A percentile compares a stretch with the other conserved stretches of the same genome.
phyloP scores from a whole-genome alignment of 139 green algal species.

The Nannochloris sp. region DNA sequence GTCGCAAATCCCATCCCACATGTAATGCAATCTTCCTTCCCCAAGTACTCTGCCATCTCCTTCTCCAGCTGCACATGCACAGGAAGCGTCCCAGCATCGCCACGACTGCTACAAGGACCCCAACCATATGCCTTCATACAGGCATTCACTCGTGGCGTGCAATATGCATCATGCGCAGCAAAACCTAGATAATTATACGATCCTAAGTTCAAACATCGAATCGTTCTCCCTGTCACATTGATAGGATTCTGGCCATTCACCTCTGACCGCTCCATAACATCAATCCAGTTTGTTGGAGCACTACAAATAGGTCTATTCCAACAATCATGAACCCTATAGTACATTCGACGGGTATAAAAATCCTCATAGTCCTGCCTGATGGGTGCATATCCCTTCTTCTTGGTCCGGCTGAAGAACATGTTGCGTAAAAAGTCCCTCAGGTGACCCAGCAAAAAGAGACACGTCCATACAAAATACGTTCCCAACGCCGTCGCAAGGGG shows the following conservation, averaged over 20 bases:
- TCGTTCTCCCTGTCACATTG: conserved; percentile 42
- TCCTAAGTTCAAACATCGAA: conserved; percentile 85
- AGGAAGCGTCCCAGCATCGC: conserved; percentile 53
- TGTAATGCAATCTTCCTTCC: conserved; percentile 77
- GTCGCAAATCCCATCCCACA: conserved; percentile 99
- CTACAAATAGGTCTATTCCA: conserved; percentile 91
- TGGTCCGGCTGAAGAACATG: background rate
- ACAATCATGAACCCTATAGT: conserved; percentile 85
- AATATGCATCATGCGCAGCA: conserved; percentile 80
- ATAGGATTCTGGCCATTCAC: conserved; percentile 42
- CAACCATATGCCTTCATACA: conserved; percentile 51
- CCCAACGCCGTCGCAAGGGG: conserved; percentile 22
- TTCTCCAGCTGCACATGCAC: conserved; percentile 78
- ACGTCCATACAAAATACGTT: conserved; percentile 31
- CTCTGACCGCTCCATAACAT: conserved; percentile 75
- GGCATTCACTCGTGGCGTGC: conserved; percentile 75
- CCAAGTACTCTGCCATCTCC: conserved; percentile 74
- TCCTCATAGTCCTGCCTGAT: conserved; percentile 72
- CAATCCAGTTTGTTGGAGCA: conserved; percentile 78
- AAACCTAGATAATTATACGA: conserved; percentile 99
- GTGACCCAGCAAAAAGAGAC: conserved; percentile 70
- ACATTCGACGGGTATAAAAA: conserved; percentile 92
- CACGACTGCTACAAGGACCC: conserved; percentile 48
- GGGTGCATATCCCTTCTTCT: conserved; percentile 71
- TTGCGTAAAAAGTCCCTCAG: conserved; percentile 66